phyloP scores from a whole-genome alignment of 805 yeast species.

The Nakazawaea wickerhamii region DNA sequence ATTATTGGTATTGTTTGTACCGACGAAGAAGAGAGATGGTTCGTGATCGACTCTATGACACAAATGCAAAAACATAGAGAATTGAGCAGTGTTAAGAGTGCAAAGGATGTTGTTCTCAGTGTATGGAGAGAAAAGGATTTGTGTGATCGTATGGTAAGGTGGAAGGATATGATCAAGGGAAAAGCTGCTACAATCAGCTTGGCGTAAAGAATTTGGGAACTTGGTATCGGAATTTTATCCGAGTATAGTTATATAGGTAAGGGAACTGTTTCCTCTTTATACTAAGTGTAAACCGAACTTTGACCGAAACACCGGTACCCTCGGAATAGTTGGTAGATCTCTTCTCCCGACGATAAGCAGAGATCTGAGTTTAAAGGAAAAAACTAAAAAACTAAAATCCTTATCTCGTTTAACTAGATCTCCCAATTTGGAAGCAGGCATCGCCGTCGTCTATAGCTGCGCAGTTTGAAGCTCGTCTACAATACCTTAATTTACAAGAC shows the following conservation, averaged over 20 bases:
- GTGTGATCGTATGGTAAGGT: slow-evolving; percentile 21
- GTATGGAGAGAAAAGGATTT: slow-evolving; percentile 38
- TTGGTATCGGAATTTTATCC: no score
- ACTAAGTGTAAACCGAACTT: no score
- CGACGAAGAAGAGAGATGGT: slow-evolving; percentile 33
- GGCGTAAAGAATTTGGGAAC: slow-evolving; percentile 27
- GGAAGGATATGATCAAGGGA: slow-evolving; percentile 34
- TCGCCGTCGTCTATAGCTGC: slow-evolving; percentile 4
- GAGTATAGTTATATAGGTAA: no score
- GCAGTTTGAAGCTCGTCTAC: not conserved
- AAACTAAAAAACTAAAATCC: no score
- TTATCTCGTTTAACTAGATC: not conserved
- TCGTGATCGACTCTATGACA: slow-evolving; percentile 28
- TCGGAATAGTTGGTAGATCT: no score
- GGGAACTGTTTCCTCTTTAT: no score
- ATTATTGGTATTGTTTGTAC: slow-evolving; percentile 31
- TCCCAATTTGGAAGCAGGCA: not conserved
- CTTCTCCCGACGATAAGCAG: no score
- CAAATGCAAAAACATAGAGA: slow-evolving; percentile 32
- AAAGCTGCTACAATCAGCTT: slow-evolving; percentile 33
- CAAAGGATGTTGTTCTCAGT: slow-evolving; percentile 27
- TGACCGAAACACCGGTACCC: no score
- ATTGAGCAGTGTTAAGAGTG: slow-evolving; percentile 32
- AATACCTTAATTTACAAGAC: not conserved
- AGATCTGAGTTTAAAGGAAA: no score